Conservation (phyloP, 345 rosid species). For the Pistacia vera region DNA sequence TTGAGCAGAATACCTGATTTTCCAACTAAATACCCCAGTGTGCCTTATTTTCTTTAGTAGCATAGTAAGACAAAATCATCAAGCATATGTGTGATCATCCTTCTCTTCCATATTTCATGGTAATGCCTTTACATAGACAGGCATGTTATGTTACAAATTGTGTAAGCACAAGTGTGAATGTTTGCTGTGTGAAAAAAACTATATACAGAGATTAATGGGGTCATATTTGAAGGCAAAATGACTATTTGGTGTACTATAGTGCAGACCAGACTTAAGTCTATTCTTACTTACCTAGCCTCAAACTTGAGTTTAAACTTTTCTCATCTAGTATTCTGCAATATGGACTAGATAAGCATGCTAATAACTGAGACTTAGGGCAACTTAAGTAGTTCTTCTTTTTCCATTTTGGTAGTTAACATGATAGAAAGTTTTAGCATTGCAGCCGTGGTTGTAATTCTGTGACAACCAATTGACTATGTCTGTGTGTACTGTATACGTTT, state of each 20-base stretch:
- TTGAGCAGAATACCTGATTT: background rate
- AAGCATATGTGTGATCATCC: background rate
- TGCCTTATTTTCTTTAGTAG: background rate
- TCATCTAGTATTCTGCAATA: too few relatives aligned
- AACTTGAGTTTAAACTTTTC: background rate
- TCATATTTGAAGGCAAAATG: too few relatives aligned
- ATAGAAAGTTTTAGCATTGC: background rate
- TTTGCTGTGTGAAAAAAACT: slow-evolving; percentile 1
- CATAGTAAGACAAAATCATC: background rate
- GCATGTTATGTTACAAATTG: background rate
- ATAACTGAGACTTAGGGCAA: background rate
- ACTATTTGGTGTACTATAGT: too few relatives aligned
- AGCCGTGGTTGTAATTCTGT: background rate
- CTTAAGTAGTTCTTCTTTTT: background rate
- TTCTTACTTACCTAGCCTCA: background rate
- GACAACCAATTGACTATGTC: background rate
- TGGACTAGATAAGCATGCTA: too few relatives aligned
- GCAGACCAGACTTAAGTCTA: background rate
- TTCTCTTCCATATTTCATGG: too few relatives aligned
- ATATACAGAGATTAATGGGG: too few relatives aligned
- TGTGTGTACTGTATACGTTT: background rate
- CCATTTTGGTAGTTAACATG: background rate
- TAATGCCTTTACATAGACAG: background rate
- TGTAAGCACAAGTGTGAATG: background rate
- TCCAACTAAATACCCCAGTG: background rate